Evolutionary conservation across 306 rosid genomes (phyloP).

Genomic region (Luffa acutangula): DNA sequence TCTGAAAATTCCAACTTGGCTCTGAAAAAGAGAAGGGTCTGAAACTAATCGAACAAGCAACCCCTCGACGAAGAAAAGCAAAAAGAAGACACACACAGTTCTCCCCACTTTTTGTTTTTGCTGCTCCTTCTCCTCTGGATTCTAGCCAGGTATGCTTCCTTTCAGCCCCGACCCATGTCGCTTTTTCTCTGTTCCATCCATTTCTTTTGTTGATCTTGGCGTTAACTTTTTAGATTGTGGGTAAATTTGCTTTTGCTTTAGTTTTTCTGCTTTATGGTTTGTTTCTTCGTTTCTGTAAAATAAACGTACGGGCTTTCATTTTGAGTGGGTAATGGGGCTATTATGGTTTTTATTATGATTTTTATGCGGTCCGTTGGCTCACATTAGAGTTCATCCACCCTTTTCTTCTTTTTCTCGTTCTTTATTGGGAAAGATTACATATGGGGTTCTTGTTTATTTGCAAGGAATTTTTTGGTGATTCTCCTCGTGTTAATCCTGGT

Average conservation of each 20-base stretch:
- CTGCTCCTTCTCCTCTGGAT: not conserved
- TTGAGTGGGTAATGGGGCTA: not conserved
- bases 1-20: not conserved
- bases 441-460: not conserved
- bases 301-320: not conserved
- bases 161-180: not conserved
- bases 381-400: not conserved
- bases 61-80: not conserved
- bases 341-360: not conserved
- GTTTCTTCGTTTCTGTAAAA: not conserved
- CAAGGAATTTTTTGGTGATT: not conserved
- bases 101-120: not conserved
- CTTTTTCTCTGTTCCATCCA: not conserved
- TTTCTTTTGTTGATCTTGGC: not conserved
- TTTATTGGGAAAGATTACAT: not conserved
- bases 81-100: not conserved
- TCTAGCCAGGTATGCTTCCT: not conserved
- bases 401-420: not conserved
- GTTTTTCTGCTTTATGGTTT: slow-evolving; percentile 4
- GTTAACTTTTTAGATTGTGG: not conserved
- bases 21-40: not conserved
- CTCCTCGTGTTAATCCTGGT: not conserved
- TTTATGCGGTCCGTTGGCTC: not conserved
- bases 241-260: not conserved
- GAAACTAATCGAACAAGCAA: slow-evolving; percentile 1